phyloP scores from a whole-genome alignment of 2,329 filamentous ascomycete genomes.

The Daldinia eschscholtzii region DNA sequence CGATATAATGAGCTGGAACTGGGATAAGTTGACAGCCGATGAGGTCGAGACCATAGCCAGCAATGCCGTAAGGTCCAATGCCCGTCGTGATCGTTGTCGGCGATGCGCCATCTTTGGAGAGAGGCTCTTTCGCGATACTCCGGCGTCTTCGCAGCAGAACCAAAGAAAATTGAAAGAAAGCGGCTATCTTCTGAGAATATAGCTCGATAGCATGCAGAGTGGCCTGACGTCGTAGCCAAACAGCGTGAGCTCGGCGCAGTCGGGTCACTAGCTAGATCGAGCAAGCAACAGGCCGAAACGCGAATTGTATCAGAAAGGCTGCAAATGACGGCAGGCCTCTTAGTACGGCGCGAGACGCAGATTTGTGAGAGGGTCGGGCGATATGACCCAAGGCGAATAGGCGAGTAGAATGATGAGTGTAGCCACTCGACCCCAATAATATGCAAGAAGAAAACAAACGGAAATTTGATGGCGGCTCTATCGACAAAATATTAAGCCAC shows the following conservation, averaged over 20 bases:
- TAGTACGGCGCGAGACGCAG: slow-evolving; percentile 30
- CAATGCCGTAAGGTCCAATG: slow-evolving; percentile 39
- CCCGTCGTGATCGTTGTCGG: slow-evolving; percentile 40
- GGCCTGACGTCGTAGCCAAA: slow-evolving; percentile 18
- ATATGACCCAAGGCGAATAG: slow-evolving; percentile 22
- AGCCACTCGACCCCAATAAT: slow-evolving; percentile 26
- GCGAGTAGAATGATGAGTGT: slow-evolving; percentile 16
- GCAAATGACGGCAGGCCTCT: slow-evolving; percentile 35
- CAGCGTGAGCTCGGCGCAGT: slow-evolving; percentile 17
- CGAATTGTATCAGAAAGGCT: slow-evolving; percentile 44
- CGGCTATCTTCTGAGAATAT: slow-evolving; percentile 3
- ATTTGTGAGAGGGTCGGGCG: slow-evolving; percentile 29
- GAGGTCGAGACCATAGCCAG: slow-evolving; percentile 42
- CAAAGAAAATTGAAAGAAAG: slow-evolving; percentile 14
- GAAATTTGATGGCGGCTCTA: slow-evolving; percentile 13
- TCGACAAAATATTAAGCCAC: slow-evolving; percentile 19
- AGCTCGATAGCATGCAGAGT: slow-evolving; percentile 17
- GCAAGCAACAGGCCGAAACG: slow-evolving; percentile 45
- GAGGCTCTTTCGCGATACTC: slow-evolving; percentile 14
- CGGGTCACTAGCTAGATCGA: slow-evolving; percentile 36
- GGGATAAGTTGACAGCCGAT: slow-evolving; percentile 48
- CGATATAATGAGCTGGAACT: slow-evolving; percentile 49
- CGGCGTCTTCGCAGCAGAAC: not conserved
- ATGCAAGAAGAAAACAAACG: slow-evolving; percentile 26
- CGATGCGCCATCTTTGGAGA: slow-evolving; percentile 33